Conservation (phyloP, 257 asterid species). For the Capsicum chinense region DNA sequence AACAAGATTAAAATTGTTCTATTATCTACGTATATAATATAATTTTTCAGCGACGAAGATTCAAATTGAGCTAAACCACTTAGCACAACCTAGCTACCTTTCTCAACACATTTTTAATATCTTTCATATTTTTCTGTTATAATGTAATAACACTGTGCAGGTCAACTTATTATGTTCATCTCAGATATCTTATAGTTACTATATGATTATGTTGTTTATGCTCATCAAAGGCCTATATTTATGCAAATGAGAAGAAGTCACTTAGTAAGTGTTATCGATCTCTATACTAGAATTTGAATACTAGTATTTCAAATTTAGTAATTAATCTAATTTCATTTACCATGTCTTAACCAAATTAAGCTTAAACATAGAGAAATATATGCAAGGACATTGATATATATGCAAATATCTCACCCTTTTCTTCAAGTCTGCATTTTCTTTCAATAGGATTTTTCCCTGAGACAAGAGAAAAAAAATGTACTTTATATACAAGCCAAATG, state of each 20-base stretch:
- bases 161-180: background rate
- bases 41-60: background rate
- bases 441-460: slow-evolving; percentile 50
- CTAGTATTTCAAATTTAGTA: background rate
- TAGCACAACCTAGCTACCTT: background rate
- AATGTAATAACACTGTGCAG: background rate
- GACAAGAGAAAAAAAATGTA: background rate
- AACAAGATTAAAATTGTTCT: background rate
- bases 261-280: background rate
- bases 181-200: background rate
- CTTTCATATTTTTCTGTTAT: background rate
- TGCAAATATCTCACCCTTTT: slow-evolving; percentile 44
- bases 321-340: too few relatives aligned
- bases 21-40: background rate
- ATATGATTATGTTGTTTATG: background rate
- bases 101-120: background rate
- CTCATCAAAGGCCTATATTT: background rate
- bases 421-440: slow-evolving; percentile 51
- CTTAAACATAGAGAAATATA: background rate
- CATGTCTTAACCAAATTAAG: too few relatives aligned
- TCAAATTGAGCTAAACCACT: background rate
- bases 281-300: background rate
- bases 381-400: background rate
- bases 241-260: background rate
- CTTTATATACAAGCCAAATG: background rate